Evolutionary conservation across 768 basidiomycete species (phyloP), one percentile per base, ranked within the genome.

Genomic region (Boletus pseudopeckii): DNA sequence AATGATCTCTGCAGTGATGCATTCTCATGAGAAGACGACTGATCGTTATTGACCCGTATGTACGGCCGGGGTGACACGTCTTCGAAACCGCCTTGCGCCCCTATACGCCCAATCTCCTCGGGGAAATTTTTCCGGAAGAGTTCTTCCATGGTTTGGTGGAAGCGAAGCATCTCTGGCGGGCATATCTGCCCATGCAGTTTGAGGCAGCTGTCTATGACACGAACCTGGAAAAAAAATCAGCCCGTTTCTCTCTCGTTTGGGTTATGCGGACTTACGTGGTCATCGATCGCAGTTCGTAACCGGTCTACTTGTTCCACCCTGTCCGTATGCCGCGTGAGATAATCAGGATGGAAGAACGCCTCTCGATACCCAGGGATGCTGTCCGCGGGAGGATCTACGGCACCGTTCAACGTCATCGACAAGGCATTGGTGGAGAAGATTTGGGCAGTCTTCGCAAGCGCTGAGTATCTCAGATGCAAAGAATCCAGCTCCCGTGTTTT

Each of bases 91-190:
- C 87, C 67, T 40, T 74, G 87, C 7, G 85, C 77, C 1, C 77
- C 80, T 43, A 93, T 73, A 5, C 88, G 82, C 46, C 80, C 79
- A 42, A 93, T 87, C 65, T 93, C 91, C 36, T 92, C 91, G 4
- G 81, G 71, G 72, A 91, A 93, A 64, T 91, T 91, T 69, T 87
- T 90, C 51, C 76, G 80, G 77, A 92, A 93, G 71, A 93, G 88
- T 56, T 80, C 85, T 66, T 90, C 86, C 42, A 98, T 76, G 0
- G 92, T 92, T 54, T 87, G 85, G 66, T 98, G 95, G 80, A 98
- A 98, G 5, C 85, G 81, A n/a, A 88, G 73, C 80, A 97, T 96
- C 67, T 94, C 92, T 13, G 83, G 80, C 0, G 90, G 83, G 65
- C 92, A 94, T 30, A 96, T 72, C 42, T 83, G 78, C 2, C 84